A percentile compares a stretch with the other conserved stretches of the same genome.
These are phyloP conservation scores for Penicillium ochrochloron DNA, from an alignment of 495 filamentous ascomycete genomes.

Conservation along the genomic window DNA sequence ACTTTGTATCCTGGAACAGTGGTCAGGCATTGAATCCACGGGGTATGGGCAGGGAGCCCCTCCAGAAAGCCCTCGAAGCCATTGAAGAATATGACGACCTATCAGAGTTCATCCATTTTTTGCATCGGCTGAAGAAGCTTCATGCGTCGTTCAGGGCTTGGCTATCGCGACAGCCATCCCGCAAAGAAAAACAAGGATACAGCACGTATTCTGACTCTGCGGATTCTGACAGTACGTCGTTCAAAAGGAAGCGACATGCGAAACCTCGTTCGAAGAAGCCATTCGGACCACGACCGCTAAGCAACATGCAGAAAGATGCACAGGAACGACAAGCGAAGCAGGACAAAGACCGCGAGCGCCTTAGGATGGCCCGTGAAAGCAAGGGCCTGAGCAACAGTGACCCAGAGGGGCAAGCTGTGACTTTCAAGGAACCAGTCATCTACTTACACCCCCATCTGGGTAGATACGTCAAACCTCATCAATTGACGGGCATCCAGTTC, in stretches of 20 bases:
- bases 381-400: constrained; percentile 47
- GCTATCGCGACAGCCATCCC: not conserved
- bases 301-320: constrained; percentile 46
- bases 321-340: constrained; percentile 55
- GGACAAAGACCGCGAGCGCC: constrained; percentile 33
- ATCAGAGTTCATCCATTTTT: constrained; percentile 2
- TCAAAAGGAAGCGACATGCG: not conserved
- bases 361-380: constrained; percentile 48
- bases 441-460: constrained; percentile 55
- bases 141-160: not conserved
- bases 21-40: constrained; percentile 14
- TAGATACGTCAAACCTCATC: constrained; percentile 59
- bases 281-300: constrained; percentile 51
- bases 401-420: constrained; percentile 63
- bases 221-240: not conserved
- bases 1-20: constrained; percentile 49
- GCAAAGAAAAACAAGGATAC: not conserved
- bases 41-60: not conserved
- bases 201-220: not conserved
- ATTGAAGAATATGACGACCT: not conserved
- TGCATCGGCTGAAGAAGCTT: constrained; percentile 9
- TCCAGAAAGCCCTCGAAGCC: constrained; percentile 6
- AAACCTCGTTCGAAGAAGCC: constrained; percentile 56
- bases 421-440: constrained; percentile 67
- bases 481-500: constrained; percentile 76